Evolutionary conservation across 768 basidiomycete species (phyloP).

Genomic region (Suillus brevipes): DNA sequence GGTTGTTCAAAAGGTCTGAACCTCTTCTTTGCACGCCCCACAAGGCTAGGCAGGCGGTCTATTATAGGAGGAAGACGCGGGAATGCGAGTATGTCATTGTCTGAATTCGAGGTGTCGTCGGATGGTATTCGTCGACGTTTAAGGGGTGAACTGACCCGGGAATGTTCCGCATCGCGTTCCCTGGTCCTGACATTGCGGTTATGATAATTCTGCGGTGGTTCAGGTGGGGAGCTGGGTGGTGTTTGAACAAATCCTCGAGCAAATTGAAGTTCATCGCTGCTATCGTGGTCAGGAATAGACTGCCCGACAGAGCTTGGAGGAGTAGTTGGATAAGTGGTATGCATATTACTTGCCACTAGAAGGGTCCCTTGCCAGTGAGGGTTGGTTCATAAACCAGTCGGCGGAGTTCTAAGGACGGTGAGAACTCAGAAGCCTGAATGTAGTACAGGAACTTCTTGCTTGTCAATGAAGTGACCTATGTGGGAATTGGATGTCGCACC

Average conservation of each 20-base stretch:
- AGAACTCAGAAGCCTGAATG: neutral
- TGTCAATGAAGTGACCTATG: too few relatives aligned
- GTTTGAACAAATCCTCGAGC: neutral
- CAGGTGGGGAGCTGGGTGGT: neutral
- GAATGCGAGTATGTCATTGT: neutral
- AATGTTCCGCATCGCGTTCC: neutral
- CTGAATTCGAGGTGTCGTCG: neutral
- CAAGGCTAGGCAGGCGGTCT: neutral
- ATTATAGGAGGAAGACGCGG: neutral
- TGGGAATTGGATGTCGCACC: too few relatives aligned
- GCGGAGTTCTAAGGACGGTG: neutral
- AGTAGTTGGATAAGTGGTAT: neutral
- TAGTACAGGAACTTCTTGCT: too few relatives aligned
- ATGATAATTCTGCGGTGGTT: neutral
- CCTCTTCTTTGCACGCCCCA: neutral
- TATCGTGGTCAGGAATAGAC: neutral
- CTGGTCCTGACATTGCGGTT: neutral
- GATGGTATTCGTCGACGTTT: neutral
- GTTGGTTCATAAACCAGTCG: neutral
- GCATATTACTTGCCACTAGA: neutral
- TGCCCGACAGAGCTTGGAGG: too few relatives aligned
- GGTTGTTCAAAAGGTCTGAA: neutral
- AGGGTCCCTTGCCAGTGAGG: neutral
- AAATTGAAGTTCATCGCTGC: neutral
- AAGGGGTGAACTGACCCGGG: neutral